Evolutionary conservation across 2,329 filamentous ascomycete genomes (phyloP).

Genomic region (Alternaria atra): DNA sequence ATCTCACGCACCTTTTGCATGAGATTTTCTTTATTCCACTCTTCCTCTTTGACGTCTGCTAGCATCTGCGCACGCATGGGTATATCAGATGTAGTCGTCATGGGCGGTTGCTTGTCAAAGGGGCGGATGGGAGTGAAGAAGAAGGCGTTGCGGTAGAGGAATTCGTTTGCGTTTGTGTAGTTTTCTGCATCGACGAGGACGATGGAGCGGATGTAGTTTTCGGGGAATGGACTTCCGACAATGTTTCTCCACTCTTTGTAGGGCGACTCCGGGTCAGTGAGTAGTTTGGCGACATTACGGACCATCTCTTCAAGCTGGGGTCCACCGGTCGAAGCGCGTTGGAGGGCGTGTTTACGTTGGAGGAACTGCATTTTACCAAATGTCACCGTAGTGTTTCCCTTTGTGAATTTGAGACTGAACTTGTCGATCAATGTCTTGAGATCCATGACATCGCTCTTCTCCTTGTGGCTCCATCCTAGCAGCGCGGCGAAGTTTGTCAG

Average conservation of each 20-base stretch:
- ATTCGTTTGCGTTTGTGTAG: constrained; percentile 65
- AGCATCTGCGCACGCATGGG: constrained; percentile 30
- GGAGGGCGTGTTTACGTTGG: constrained; percentile 73
- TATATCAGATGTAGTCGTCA: constrained; percentile 24
- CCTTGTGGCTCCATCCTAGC: constrained; percentile 80
- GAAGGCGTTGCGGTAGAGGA: constrained; percentile 64
- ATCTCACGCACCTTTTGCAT: constrained; percentile 38
- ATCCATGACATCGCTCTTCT: constrained; percentile 74
- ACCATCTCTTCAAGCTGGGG: constrained; percentile 51
- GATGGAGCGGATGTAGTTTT: constrained; percentile 61
- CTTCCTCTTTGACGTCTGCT: constrained; percentile 20
- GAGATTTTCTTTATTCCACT: constrained; percentile 38
- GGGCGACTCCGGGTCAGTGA: constrained; percentile 40
- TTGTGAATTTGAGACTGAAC: constrained; percentile 89
- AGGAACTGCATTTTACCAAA: constrained; percentile 82
- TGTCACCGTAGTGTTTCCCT: constrained; percentile 85
- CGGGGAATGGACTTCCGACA: constrained; percentile 41
- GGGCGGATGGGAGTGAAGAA: constrained; percentile 61
- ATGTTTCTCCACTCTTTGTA: constrained; percentile 37
- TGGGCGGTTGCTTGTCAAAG: constrained; percentile 15
- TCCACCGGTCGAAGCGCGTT: constrained; percentile 58
- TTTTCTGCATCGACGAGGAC: constrained; percentile 65
- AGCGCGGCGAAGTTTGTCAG: constrained; percentile 85
- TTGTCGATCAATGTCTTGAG: constrained; percentile 75
- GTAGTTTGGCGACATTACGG: constrained; percentile 37